A percentile compares a stretch with the other conserved stretches of the same genome.
Evolutionary conservation across 2,329 filamentous ascomycete species (phyloP).

Genomic region (Alternaria atra): DNA sequence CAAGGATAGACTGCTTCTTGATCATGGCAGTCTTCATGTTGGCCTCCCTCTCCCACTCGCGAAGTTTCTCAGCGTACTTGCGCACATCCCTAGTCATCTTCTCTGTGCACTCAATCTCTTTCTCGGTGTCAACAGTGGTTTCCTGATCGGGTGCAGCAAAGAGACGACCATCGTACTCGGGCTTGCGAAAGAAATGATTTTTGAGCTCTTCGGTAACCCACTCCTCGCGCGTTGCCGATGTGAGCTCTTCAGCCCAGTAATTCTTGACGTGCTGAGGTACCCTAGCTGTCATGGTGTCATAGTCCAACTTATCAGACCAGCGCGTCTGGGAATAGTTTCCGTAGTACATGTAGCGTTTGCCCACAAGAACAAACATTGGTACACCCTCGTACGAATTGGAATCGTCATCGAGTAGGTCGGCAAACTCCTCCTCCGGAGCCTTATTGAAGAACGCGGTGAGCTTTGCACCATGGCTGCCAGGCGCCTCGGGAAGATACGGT

Average conservation of each 20-base stretch:
- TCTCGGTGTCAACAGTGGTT: slow-evolving; percentile 24
- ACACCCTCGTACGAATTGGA: slow-evolving; percentile 48
- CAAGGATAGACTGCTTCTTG: slow-evolving; percentile 50
- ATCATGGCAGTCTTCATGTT: slow-evolving; percentile 47
- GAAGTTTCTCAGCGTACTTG: slow-evolving; percentile 46
- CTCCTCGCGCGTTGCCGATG: slow-evolving; percentile 43
- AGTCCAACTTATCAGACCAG: slow-evolving; percentile 56
- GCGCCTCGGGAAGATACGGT: slow-evolving; percentile 53
- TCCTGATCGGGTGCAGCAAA: slow-evolving; percentile 20
- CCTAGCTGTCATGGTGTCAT: slow-evolving; percentile 50
- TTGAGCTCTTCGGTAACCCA: slow-evolving; percentile 56
- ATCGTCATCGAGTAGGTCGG: slow-evolving; percentile 27
- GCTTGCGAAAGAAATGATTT: slow-evolving; percentile 55
- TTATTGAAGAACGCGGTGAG: slow-evolving; percentile 58
- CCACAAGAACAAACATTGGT: slow-evolving; percentile 53
- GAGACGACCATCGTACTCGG: slow-evolving; percentile 51
- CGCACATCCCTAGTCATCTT: slow-evolving; percentile 45
- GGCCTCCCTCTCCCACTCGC: slow-evolving; percentile 53
- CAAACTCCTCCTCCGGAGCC: slow-evolving; percentile 40
- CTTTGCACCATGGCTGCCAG: slow-evolving; percentile 58
- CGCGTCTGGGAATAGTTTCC: slow-evolving; percentile 58
- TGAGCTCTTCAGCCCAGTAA: slow-evolving; percentile 53
- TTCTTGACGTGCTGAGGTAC: slow-evolving; percentile 52
- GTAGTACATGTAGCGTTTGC: slow-evolving; percentile 53
- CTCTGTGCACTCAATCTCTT: slow-evolving; percentile 31